phyloP scores from a whole-genome alignment of 495 filamentous ascomycete genomes.

The Neurospora tetraspora region DNA sequence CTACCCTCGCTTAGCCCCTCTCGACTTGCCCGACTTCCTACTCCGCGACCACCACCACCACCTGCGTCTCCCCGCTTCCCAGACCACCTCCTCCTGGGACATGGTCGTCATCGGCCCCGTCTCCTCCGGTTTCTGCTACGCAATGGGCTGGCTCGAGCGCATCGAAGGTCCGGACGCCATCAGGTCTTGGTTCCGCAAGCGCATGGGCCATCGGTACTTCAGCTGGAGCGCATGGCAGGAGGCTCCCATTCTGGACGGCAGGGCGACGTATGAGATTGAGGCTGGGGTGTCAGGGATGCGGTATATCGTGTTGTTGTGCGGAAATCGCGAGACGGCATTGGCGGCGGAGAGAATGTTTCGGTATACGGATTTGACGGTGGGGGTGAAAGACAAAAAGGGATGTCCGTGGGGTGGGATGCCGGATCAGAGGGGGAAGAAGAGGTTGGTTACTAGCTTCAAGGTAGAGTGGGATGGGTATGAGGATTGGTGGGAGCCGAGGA shows the following conservation, averaged over 20 bases:
- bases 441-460: neutral
- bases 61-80: neutral
- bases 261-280: neutral
- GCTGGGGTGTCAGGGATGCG: neutral
- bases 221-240: neutral
- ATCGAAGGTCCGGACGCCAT: neutral
- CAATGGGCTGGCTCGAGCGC: neutral
- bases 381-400: neutral
- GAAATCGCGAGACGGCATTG: neutral
- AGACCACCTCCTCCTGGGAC: neutral
- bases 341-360: neutral
- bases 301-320: neutral
- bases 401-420: neutral
- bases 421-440: neutral
- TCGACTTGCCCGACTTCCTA: neutral
- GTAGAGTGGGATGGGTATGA: neutral
- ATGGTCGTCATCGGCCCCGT: neutral
- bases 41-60: neutral
- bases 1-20: neutral
- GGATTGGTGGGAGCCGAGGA: neutral
- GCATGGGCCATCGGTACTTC: neutral
- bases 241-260: neutral
- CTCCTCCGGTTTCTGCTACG: neutral
- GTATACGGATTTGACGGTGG: neutral
- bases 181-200: neutral